These are phyloP conservation scores for Melampsora larici-populina DNA, from an alignment of 1,284 basidiomycete species.

Conservation along the genomic window DNA sequence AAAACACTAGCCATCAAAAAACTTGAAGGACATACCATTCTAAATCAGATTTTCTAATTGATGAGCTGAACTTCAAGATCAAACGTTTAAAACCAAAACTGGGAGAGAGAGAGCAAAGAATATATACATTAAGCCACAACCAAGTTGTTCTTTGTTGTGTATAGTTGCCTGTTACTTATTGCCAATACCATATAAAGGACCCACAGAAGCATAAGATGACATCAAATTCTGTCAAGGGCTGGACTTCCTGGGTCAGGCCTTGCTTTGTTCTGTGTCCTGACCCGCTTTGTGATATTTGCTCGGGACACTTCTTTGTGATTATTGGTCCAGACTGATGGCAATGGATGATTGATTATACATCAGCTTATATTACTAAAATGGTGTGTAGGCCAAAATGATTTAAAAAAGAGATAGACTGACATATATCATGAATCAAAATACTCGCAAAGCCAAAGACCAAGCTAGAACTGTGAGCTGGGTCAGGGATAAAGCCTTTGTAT, in stretches of 20 bases:
- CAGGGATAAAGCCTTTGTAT: constrained; percentile 18
- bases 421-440: constrained; percentile 38
- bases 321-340: constrained; percentile 31
- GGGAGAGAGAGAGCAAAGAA: constrained; percentile 30
- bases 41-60: constrained; percentile 11
- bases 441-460: constrained; percentile 39
- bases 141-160: constrained; percentile 5
- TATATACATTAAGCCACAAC: constrained; percentile 27
- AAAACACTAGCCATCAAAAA: background rate
- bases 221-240: constrained; percentile 23
- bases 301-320: background rate
- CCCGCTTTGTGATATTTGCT: too few species aligned
- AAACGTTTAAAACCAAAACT: constrained; percentile 13
- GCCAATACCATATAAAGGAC: constrained; percentile 24
- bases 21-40: too few species aligned
- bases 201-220: constrained; percentile 34
- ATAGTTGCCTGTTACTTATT: constrained; percentile 19
- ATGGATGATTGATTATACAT: background rate
- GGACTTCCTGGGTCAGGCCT: background rate
- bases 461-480: constrained; percentile 34
- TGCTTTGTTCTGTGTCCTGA: too few species aligned
- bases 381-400: background rate
- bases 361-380: too few species aligned
- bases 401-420: background rate
- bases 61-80: constrained; percentile 24